A percentile compares a stretch with the other conserved stretches of the same genome.
Conservation (phyloP, 805 yeast species). For the Candida michaelii region DNA sequence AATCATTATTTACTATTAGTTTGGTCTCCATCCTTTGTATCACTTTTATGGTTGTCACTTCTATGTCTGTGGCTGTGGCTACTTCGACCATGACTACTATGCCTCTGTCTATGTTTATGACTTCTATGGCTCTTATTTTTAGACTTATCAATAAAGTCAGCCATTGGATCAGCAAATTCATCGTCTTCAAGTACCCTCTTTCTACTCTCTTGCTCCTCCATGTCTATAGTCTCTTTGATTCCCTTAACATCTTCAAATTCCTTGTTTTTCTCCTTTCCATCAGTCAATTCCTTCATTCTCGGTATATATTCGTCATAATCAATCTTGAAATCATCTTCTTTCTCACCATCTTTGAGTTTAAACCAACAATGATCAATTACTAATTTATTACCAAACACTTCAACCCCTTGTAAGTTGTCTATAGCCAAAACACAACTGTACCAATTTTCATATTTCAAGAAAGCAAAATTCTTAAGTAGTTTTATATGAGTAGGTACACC, state of each 20-base stretch:
- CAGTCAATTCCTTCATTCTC: constrained; percentile 9
- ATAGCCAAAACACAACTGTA: constrained; percentile 80
- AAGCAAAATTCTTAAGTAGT: constrained; percentile 71
- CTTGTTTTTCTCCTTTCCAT: not conserved
- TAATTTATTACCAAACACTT: constrained; percentile 47
- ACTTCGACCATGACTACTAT: not conserved
- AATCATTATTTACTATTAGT: constrained; percentile 1
- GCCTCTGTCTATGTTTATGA: constrained; percentile 15
- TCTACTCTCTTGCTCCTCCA: constrained; percentile 5
- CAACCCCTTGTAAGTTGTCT: constrained; percentile 79
- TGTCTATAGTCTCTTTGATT: not conserved
- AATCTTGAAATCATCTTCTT: constrained; percentile 42
- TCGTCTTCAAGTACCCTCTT: constrained; percentile 18
- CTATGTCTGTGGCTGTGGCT: constrained; percentile 1
- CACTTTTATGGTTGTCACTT: constrained; percentile 4
- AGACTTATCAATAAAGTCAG: constrained; percentile 12
- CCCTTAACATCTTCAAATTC: not conserved
- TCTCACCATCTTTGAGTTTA: constrained; percentile 52
- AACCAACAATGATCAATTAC: constrained; percentile 74
- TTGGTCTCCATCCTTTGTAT: not conserved
- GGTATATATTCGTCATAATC: constrained; percentile 22
- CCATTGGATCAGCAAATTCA: constrained; percentile 38
- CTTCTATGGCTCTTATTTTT: constrained; percentile 14
- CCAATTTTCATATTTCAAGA: constrained; percentile 79
- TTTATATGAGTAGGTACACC: constrained; percentile 82